A percentile compares a stretch with the other conserved stretches of the same genome.
These are phyloP conservation scores for Xylariaceae sp. DNA, from an alignment of 2,329 filamentous ascomycete species.

Conservation along the genomic window DNA sequence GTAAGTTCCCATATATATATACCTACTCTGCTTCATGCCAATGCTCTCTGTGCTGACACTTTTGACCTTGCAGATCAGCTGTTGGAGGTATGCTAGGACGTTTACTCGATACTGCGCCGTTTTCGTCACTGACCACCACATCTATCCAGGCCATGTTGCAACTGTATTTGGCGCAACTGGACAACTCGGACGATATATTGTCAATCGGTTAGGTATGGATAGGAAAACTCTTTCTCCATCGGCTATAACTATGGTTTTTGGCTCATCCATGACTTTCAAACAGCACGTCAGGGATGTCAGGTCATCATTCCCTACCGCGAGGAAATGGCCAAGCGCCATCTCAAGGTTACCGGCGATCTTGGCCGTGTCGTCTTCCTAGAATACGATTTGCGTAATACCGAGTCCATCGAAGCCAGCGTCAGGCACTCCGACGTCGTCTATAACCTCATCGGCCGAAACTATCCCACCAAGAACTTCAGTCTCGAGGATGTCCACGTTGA, in stretches of 20 bases:
- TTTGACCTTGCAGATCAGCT: slow-evolving; percentile 66
- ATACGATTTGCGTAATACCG: slow-evolving; percentile 92
- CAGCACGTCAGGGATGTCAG: slow-evolving; percentile 91
- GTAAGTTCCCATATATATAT: slow-evolving; percentile 56
- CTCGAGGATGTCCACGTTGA: slow-evolving; percentile 93
- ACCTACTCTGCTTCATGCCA: slow-evolving; percentile 15
- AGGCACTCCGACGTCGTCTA: slow-evolving; percentile 97
- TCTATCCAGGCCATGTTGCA: slow-evolving; percentile 79
- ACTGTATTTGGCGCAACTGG: slow-evolving; percentile 98
- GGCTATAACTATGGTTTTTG: neutral
- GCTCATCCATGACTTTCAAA: slow-evolving; percentile 37
- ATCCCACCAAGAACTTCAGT: slow-evolving; percentile 97
- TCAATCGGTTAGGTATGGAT: slow-evolving; percentile 80
- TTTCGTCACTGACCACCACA: slow-evolving; percentile 29
- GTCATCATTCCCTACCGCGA: slow-evolving; percentile 94
- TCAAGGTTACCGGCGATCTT: slow-evolving; percentile 95
- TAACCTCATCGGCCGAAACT: slow-evolving; percentile 92
- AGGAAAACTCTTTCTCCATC: neutral
- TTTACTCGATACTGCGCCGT: slow-evolving; percentile 9
- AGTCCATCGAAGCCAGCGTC: slow-evolving; percentile 95
- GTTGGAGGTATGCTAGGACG: slow-evolving; percentile 72
- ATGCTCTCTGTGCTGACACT: slow-evolving; percentile 33
- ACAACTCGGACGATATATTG: slow-evolving; percentile 94
- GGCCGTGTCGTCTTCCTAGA: slow-evolving; percentile 91
- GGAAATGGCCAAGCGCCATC: slow-evolving; percentile 96